Evolutionary conservation across 2,329 filamentous ascomycete genomes (phyloP), one percentile per base, ranked within the genome.

Genomic region (Aspergillus brasiliensis): DNA sequence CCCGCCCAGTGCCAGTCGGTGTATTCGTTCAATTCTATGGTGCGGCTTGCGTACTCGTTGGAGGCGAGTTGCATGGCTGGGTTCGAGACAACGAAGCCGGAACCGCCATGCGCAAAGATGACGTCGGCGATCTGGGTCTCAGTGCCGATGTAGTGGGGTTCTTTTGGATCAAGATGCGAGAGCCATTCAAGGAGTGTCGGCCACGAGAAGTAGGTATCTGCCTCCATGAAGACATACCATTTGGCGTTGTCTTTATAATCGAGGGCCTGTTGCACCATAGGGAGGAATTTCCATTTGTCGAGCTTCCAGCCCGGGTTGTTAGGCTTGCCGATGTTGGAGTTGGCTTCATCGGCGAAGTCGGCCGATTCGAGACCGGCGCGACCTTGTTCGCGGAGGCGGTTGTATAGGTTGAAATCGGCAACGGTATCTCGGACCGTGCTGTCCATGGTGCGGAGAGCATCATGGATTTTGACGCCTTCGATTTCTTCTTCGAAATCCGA

Each of bases 201-300:
- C 77, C 84, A 84, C 8, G 84, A 75, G 42, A 86, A 70, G 63
- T 84, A 86, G 0, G 84, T 86, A 67, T 87, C 85, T 0, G 83
- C 80, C 64, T 86, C 84, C 49, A 85, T 80, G 68, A 87, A 87
- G 57, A 85, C 74, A 61, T 81, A 87, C 84, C 84, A 87, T 57
- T 82, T 82, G 47, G 81, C 80, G 25, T 83, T 72, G 2, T 81
- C 80, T 38, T 74, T 73, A 61, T 76, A 63, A 21, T 69, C 68
- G 44, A 80, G 75, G 0, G 82, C 78, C 65, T 81, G 79, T 65
- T 84, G 81, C 2, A 83, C 79, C 75, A 85, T 81, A 6, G 83
- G 83, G 19, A 86, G 71, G 62, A 84, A 82, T 68, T 85, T 86
- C 83, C 83, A 86, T 64, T 85, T 85, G 63, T 86, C 83, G 38